Conservation (phyloP, 2,329 filamentous ascomycete genomes). For the Knufia fluminis region DNA sequence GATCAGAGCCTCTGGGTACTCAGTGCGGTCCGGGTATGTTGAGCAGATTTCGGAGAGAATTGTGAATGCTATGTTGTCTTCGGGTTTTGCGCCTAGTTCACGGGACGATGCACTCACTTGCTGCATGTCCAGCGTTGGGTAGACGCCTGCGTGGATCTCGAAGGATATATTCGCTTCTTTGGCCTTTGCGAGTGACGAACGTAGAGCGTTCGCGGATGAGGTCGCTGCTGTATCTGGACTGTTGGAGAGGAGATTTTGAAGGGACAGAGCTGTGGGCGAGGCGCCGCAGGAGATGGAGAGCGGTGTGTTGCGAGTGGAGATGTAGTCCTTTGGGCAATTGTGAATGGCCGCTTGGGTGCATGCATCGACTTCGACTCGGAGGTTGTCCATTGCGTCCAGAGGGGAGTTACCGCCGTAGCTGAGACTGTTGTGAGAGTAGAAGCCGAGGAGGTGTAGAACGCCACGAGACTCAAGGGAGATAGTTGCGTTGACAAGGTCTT, state of each 20-base stretch:
- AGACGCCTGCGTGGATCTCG: constrained; percentile 69
- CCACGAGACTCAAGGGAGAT: constrained; percentile 24
- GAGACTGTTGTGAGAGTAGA: constrained; percentile 67
- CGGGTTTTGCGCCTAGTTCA: constrained; percentile 20
- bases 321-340: neutral
- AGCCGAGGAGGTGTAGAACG: constrained; percentile 44
- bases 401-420: constrained; percentile 53
- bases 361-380: constrained; percentile 52
- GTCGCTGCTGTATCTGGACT: constrained; percentile 22
- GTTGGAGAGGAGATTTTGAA: constrained; percentile 46
- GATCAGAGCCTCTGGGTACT: constrained; percentile 55
- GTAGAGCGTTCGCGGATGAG: constrained; percentile 15
- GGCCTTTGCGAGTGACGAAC: constrained; percentile 16
- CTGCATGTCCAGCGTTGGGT: constrained; percentile 67
- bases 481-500: constrained; percentile 26
- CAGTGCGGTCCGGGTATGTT: constrained; percentile 49
- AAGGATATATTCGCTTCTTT: constrained; percentile 39
- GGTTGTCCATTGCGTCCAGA: constrained; percentile 48
- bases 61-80: constrained; percentile 52
- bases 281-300: constrained; percentile 62
- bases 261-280: constrained; percentile 61
- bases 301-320: constrained; percentile 22
- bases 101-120: constrained; percentile 64
- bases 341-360: constrained; percentile 26
- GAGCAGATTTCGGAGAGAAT: constrained; percentile 64